Conservation (phyloP, 345 rosid genomes). For the Nasturtium officinale region DNA sequence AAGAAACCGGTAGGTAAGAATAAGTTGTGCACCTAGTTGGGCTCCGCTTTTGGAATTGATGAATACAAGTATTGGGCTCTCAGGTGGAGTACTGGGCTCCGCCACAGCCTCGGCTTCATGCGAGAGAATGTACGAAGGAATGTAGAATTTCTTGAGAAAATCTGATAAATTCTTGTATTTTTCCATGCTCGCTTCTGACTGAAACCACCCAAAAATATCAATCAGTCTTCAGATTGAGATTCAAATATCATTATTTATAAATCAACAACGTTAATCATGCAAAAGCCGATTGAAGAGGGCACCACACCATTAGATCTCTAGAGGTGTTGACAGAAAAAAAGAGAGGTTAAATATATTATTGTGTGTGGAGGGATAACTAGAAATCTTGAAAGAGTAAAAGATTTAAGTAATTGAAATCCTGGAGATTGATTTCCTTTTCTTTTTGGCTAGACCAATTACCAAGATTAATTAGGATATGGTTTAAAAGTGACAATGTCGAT, state of each 20-base stretch:
- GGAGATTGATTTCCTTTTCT: neutral
- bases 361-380: neutral
- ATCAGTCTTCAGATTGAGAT: neutral
- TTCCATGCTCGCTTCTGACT: conserved; percentile 46
- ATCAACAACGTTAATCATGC: neutral
- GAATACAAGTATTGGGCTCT: conserved; percentile 69
- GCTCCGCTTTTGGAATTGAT: conserved; percentile 91
- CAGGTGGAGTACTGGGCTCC: conserved; percentile 48
- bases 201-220: neutral
- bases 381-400: conserved; percentile 2
- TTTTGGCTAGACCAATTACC: neutral
- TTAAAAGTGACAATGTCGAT: neutral
- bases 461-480: neutral
- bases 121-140: conserved; percentile 59
- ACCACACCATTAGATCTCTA: conserved; percentile 17
- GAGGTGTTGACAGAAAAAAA: neutral
- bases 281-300: neutral
- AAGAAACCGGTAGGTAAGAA: conserved; percentile 58
- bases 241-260: neutral
- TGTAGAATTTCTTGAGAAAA: conserved; percentile 51
- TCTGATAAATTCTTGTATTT: conserved; percentile 33
- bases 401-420: neutral
- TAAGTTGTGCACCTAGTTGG: conserved; percentile 82
- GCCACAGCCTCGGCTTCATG: conserved; percentile 44
- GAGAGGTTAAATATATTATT: neutral